Conservation (phyloP, 129 eudicot species). For the Lactuca sativa region DNA sequence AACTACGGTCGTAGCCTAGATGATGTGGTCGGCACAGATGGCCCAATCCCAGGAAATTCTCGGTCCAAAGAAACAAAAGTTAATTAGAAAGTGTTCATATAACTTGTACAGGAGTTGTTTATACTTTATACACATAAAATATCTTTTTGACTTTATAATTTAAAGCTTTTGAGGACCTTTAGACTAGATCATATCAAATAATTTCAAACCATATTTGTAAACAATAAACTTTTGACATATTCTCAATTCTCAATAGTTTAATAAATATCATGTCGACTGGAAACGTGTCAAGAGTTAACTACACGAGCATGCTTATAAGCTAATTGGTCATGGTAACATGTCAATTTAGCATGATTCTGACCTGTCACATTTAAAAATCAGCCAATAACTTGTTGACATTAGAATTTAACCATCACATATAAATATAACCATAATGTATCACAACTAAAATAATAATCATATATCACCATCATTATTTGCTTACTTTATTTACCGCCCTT, state of each 20-base stretch:
- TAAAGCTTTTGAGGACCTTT: no score
- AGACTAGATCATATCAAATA: no score
- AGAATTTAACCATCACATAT: slow-evolving; percentile 11
- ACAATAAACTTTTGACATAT: not conserved
- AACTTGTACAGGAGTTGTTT: no score
- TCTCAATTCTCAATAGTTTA: not conserved
- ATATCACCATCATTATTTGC: not conserved
- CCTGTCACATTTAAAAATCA: not conserved
- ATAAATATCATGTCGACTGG: not conserved
- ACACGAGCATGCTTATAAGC: slow-evolving; percentile 20
- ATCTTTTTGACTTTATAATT: not conserved
- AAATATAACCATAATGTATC: not conserved
- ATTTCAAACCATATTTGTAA: not conserved
- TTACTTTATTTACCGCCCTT: slow-evolving; percentile 13
- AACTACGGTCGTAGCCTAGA: no score
- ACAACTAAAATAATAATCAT: not conserved
- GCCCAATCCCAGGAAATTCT: no score
- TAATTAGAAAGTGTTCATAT: no score
- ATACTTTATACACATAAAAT: no score
- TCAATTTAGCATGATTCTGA: slow-evolving; percentile 1
- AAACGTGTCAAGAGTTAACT: not conserved
- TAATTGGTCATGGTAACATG: slow-evolving; percentile 3
- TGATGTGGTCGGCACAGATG: no score
- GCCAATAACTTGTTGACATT: slow-evolving; percentile 15
- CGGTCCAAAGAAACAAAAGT: no score